Conservation (phyloP, 805 yeast genomes). For the Blastobotrys peoriensis region DNA sequence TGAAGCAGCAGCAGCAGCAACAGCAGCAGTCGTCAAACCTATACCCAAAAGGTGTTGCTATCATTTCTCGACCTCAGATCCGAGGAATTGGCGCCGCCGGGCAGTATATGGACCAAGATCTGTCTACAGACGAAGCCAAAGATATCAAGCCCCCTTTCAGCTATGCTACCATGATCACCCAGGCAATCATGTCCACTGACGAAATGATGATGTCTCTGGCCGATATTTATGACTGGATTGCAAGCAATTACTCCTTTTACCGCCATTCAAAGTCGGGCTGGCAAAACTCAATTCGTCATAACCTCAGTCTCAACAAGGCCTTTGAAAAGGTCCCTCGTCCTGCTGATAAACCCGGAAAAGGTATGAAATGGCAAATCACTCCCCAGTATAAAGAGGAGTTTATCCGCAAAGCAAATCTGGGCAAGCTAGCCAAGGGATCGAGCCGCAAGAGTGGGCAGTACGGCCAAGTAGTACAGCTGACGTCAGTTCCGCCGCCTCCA, state of each 20-base stretch:
- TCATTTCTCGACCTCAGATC: constrained; percentile 37
- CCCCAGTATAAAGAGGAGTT: constrained; percentile 81
- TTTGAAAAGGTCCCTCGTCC: constrained; percentile 95
- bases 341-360: constrained; percentile 96
- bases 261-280: constrained; percentile 91
- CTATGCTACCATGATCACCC: constrained; percentile 97
- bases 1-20: constrained; percentile 2
- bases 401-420: constrained; percentile 69
- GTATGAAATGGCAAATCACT: constrained; percentile 98
- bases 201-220: constrained; percentile 86
- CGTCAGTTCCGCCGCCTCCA: constrained; percentile 9
- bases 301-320: constrained; percentile 89
- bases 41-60: constrained; percentile 39
- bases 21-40: constrained; percentile 8
- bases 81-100: constrained; percentile 26
- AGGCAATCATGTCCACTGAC: constrained; percentile 81
- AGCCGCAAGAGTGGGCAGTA: constrained; percentile 4
- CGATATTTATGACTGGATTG: constrained; percentile 89
- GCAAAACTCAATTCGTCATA: constrained; percentile 97
- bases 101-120: constrained; percentile 33
- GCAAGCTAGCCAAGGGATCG: constrained; percentile 31
- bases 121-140: constrained; percentile 84
- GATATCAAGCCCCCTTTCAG: constrained; percentile 96
- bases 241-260: constrained; percentile 83
- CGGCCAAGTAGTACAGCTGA: constrained; percentile 8